phyloP scores from a whole-genome alignment of 2,329 filamentous ascomycete species.

The Elsinoe perseae region DNA sequence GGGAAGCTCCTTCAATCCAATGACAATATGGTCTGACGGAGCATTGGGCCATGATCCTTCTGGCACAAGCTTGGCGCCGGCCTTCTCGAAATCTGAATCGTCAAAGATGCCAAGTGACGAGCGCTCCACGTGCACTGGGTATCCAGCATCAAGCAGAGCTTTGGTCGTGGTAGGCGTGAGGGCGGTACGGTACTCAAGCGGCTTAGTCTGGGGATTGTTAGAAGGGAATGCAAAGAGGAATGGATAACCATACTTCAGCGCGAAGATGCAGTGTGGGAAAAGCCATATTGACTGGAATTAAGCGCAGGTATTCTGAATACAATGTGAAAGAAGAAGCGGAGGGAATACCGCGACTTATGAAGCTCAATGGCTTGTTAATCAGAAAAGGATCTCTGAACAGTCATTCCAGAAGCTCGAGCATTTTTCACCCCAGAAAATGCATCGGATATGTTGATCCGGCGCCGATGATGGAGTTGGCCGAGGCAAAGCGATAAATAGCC shows the following conservation, averaged over 20 bases:
- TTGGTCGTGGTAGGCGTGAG: conserved; percentile 34
- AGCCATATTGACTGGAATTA: conserved; percentile 14
- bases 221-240: neutral
- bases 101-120: conserved; percentile 34
- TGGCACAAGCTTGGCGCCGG: conserved; percentile 34
- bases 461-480: conserved; percentile 3
- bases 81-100: conserved; percentile 35
- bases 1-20: conserved; percentile 37
- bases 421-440: conserved; percentile 13
- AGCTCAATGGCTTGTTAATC: conserved; percentile 4
- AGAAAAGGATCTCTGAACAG: neutral
- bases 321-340: neutral
- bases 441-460: conserved; percentile 8
- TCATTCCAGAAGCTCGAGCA: conserved; percentile 10
- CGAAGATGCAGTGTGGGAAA: conserved; percentile 20
- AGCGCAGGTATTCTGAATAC: neutral
- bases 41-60: conserved; percentile 35
- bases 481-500: conserved; percentile 8
- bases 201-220: conserved; percentile 27
- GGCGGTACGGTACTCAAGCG: conserved; percentile 33
- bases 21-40: conserved; percentile 34
- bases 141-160: conserved; percentile 36
- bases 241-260: conserved; percentile 16
- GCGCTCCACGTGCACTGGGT: conserved; percentile 34
- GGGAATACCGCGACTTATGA: neutral